A percentile compares a stretch with the other conserved stretches of the same genome.
Evolutionary conservation across 768 basidiomycete species (phyloP).

Genomic region (Lactarius psammicola): DNA sequence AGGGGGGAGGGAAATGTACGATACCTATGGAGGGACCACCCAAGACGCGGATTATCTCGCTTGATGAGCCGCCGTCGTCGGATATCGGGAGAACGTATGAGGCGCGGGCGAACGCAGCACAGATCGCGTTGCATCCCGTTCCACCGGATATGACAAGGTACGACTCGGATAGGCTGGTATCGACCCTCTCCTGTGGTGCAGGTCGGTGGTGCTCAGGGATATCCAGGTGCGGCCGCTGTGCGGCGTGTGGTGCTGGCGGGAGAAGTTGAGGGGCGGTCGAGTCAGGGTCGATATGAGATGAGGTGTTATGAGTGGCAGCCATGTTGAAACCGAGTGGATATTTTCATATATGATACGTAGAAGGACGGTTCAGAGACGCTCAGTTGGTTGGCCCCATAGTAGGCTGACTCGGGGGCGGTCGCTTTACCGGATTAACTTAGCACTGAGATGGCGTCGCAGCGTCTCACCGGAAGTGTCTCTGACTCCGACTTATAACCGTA

Average conservation of each 20-base stretch:
- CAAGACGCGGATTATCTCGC: constrained; percentile 90
- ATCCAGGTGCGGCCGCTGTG: constrained; percentile 35
- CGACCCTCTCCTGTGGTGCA: constrained; percentile 11
- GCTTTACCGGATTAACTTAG: background rate
- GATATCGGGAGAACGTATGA: constrained; percentile 90
- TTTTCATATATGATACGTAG: background rate
- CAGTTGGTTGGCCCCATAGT: background rate
- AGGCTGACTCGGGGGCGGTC: background rate
- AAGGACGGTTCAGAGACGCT: background rate
- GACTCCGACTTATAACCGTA: background rate
- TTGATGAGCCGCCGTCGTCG: constrained; percentile 93
- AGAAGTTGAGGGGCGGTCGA: background rate
- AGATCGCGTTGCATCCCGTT: constrained; percentile 92
- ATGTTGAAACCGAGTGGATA: background rate
- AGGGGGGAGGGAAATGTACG: constrained; percentile 20
- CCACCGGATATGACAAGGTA: constrained; percentile 86
- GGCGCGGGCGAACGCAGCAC: constrained; percentile 73
- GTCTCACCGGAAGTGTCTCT: background rate
- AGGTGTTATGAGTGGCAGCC: background rate
- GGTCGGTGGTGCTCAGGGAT: constrained; percentile 58
- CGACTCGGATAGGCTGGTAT: constrained; percentile 36
- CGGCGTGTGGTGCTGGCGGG: background rate
- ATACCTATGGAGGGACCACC: constrained; percentile 83
- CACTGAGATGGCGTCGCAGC: background rate
- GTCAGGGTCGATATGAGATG: background rate